Percentiles rank a stretch among this genome's conserved stretches.
Conservation (phyloP, 1,284 basidiomycete species). For the Sphagnurus paluster region DNA sequence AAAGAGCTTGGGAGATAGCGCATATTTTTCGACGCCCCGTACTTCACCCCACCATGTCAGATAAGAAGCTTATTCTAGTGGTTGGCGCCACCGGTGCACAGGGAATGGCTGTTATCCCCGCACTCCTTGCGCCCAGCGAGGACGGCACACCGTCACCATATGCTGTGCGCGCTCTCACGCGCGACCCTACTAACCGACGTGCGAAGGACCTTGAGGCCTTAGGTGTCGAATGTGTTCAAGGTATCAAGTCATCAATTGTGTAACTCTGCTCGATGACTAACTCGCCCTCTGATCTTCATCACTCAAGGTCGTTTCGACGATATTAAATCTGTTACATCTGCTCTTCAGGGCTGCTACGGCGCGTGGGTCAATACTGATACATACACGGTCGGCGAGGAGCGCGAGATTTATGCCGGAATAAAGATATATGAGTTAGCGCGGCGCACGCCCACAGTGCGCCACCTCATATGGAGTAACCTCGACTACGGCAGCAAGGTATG, state of each 20-base stretch:
- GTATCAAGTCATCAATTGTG: too few species aligned
- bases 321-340: constrained; percentile 28
- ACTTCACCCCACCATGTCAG: constrained; percentile 11
- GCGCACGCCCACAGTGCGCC: constrained; percentile 35
- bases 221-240: constrained; percentile 46
- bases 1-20: too few species aligned
- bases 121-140: constrained; percentile 35
- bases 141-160: constrained; percentile 47
- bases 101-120: constrained; percentile 45
- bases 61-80: constrained; percentile 45
- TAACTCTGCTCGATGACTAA: too few species aligned
- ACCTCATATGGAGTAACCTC: constrained; percentile 49
- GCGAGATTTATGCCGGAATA: constrained; percentile 43
- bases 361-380: constrained; percentile 48
- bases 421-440: constrained; percentile 50
- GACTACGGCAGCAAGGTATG: constrained; percentile 47
- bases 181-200: constrained; percentile 37
- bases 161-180: constrained; percentile 45
- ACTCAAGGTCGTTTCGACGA: constrained; percentile 36
- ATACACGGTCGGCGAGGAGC: constrained; percentile 45
- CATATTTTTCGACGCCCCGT: too few species aligned
- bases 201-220: constrained; percentile 36
- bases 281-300: too few species aligned
- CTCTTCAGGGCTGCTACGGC: constrained; percentile 44
- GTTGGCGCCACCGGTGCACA: constrained; percentile 54